phyloP scores from a whole-genome alignment of 192 early-diverging fungal genomes.

The Rhizoclosmatium globosum region DNA sequence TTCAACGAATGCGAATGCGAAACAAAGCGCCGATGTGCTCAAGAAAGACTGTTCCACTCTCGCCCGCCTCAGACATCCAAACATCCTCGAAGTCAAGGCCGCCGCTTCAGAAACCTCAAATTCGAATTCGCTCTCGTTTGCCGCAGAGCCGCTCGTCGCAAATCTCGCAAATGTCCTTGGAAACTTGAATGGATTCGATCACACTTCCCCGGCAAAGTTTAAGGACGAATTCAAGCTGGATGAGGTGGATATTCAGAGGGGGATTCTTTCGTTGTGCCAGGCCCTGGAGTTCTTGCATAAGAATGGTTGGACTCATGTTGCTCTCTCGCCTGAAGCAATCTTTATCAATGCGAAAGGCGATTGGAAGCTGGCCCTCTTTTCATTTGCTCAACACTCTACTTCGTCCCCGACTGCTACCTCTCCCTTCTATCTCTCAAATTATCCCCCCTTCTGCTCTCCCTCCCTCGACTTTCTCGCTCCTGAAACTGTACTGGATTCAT shows the following conservation, averaged over 20 bases:
- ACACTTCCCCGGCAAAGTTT: slow-evolving; percentile 34
- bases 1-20: not conserved
- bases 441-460: slow-evolving; percentile 35
- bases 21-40: slow-evolving; percentile 17
- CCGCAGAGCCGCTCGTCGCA: slow-evolving; percentile 75
- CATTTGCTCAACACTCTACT: slow-evolving; percentile 7
- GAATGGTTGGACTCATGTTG: slow-evolving; percentile 77
- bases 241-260: slow-evolving; percentile 82
- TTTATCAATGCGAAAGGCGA: slow-evolving; percentile 74
- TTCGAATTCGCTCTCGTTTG: slow-evolving; percentile 73
- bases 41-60: slow-evolving; percentile 22
- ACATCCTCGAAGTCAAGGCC: slow-evolving; percentile 78
- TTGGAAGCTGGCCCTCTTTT: slow-evolving; percentile 37
- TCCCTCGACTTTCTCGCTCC: slow-evolving; percentile 30
- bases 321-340: slow-evolving; percentile 75
- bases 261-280: slow-evolving; percentile 68
- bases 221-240: slow-evolving; percentile 70
- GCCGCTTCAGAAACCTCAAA: slow-evolving; percentile 68
- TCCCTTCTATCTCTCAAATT: slow-evolving; percentile 28
- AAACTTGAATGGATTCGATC: slow-evolving; percentile 56
- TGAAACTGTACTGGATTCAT: slow-evolving; percentile 13
- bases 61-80: slow-evolving; percentile 79
- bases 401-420: not conserved
- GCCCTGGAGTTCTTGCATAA: slow-evolving; percentile 78
- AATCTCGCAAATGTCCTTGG: slow-evolving; percentile 71